Conservation (phyloP, 164 flowering plant genomes). For the Stephania cephalantha region DNA sequence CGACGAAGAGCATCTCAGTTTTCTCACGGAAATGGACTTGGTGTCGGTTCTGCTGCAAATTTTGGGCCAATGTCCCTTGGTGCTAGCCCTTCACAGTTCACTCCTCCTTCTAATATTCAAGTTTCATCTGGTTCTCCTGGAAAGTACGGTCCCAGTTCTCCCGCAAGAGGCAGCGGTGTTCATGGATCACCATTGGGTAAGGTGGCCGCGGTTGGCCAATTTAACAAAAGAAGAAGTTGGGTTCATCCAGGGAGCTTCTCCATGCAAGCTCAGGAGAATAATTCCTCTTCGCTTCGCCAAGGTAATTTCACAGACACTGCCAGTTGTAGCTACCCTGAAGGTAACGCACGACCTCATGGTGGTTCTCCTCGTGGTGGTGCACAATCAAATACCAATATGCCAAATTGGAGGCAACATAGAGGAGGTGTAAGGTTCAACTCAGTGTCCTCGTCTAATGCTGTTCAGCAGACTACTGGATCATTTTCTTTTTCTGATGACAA, state of each 20-base stretch:
- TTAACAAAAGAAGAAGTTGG: slow-evolving; percentile 68
- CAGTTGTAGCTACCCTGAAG: slow-evolving; percentile 43
- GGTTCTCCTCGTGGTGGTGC: slow-evolving; percentile 42
- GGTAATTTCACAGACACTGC: slow-evolving; percentile 40
- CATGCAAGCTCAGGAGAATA: slow-evolving; percentile 49
- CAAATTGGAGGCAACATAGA: slow-evolving; percentile 51
- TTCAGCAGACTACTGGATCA: not conserved
- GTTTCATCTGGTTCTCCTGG: slow-evolving; percentile 74
- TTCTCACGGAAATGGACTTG: slow-evolving; percentile 72
- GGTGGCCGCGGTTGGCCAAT: slow-evolving; percentile 50
- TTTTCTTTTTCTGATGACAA: slow-evolving; percentile 37
- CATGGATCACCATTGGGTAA: slow-evolving; percentile 94
- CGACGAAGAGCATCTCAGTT: slow-evolving; percentile 53
- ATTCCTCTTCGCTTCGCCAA: slow-evolving; percentile 52
- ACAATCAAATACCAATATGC: slow-evolving; percentile 35
- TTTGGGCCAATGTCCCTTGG: slow-evolving; percentile 83
- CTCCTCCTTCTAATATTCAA: slow-evolving; percentile 80
- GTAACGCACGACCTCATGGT: slow-evolving; percentile 37
- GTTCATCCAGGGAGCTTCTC: slow-evolving; percentile 46
- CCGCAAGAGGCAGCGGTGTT: slow-evolving; percentile 57
- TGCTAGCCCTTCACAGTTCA: slow-evolving; percentile 90
- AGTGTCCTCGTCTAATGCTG: slow-evolving; percentile 24
- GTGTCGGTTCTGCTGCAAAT: slow-evolving; percentile 71
- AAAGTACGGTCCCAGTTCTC: slow-evolving; percentile 80
- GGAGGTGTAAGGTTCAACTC: slow-evolving; percentile 31